Conservation (phyloP, 1,139 yeast genomes). For the Scheffersomyces cryptocercus region DNA sequence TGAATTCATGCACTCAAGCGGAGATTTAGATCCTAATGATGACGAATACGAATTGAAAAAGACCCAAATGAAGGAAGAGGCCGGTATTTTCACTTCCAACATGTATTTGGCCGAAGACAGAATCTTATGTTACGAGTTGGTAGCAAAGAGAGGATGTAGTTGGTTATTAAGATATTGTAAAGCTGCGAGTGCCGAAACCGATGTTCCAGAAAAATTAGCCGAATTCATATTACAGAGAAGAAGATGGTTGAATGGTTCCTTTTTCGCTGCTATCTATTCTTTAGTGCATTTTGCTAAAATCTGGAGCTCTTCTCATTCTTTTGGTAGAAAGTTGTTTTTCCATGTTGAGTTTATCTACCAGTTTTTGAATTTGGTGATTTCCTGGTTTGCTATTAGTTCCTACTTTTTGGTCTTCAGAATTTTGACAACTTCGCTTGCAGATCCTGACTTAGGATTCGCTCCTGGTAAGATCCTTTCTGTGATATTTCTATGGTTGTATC, state of each 20-base stretch:
- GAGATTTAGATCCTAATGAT: constrained; percentile 47
- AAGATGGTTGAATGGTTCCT: constrained; percentile 54
- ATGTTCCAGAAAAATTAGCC: constrained; percentile 49
- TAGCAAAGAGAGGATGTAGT: constrained; percentile 44
- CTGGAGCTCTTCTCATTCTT: constrained; percentile 45
- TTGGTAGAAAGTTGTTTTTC: constrained; percentile 42
- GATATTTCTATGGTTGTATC: constrained; percentile 83
- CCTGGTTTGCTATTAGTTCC: constrained; percentile 83
- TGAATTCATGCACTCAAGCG: constrained; percentile 48
- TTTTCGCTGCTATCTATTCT: constrained; percentile 50
- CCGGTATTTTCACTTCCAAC: constrained; percentile 52
- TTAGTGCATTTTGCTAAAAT: constrained; percentile 46
- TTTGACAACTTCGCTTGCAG: constrained; percentile 67
- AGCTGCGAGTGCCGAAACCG: constrained; percentile 50
- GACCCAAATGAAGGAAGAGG: constrained; percentile 43
- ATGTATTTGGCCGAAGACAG: constrained; percentile 55
- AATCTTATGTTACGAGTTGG: constrained; percentile 50
- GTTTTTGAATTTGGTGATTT: constrained; percentile 47
- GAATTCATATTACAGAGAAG: constrained; percentile 51
- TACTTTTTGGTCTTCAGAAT: constrained; percentile 81
- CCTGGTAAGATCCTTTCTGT: constrained; percentile 82
- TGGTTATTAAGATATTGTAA: constrained; percentile 51
- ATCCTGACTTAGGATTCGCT: constrained; percentile 51
- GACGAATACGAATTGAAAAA: constrained; percentile 46
- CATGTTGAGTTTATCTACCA: constrained; percentile 48